Conservation (phyloP, 345 rosid genomes). For the Populus pruinosa region DNA sequence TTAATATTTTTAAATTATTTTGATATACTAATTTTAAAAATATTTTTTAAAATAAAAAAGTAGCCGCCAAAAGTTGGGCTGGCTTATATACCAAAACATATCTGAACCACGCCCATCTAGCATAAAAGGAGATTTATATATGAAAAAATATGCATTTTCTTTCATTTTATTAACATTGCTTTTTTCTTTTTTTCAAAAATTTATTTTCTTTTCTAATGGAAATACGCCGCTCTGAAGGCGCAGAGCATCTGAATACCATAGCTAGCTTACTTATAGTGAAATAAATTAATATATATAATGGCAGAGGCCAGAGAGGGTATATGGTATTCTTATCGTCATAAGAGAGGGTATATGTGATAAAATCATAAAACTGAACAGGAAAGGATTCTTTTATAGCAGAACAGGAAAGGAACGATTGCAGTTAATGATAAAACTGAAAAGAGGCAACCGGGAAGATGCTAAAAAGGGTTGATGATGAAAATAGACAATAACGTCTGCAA, state of each 20-base stretch:
- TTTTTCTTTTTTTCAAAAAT: too few relatives aligned
- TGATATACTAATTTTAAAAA: too few relatives aligned
- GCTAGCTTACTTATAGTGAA: background rate
- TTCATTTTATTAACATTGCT: background rate
- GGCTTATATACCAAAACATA: background rate
- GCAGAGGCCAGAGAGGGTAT: background rate
- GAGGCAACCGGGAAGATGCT: background rate
- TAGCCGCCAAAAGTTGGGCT: too few relatives aligned
- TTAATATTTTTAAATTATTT: too few relatives aligned
- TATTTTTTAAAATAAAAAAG: too few relatives aligned
- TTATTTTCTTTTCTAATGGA: background rate
- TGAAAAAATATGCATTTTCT: background rate
- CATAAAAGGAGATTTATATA: too few relatives aligned
- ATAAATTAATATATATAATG: background rate
- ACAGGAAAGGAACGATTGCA: background rate
- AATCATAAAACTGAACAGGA: background rate
- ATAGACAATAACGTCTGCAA: slow-evolving; percentile 3
- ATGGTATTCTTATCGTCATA: too few relatives aligned
- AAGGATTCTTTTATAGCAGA: background rate
- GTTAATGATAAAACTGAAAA: background rate
- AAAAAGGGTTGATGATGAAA: background rate
- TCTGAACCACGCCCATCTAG: background rate
- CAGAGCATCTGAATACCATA: background rate
- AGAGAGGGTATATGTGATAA: background rate
- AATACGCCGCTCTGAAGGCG: background rate